Percentiles rank a stretch among this genome's conserved stretches.
These are phyloP conservation scores for Aurinia saxatilis DNA, from an alignment of 345 rosid species.

Conservation along the genomic window DNA sequence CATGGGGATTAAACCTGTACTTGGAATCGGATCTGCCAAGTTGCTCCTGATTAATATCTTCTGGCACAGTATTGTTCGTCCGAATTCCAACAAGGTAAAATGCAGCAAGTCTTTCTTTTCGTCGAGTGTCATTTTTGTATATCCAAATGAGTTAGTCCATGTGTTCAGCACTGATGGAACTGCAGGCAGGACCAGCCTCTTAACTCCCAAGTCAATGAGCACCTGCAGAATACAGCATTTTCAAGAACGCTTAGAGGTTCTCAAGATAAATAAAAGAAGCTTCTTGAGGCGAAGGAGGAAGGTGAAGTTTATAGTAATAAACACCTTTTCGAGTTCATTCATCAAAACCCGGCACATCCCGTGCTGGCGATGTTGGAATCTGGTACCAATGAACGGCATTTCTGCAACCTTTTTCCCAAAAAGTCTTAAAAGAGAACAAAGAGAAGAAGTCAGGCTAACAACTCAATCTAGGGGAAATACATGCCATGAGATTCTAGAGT, in stretches of 20 bases:
- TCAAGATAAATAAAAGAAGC: not conserved
- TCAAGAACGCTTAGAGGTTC: not conserved
- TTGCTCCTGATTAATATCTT: constrained; percentile 34
- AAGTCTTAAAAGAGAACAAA: constrained; percentile 36
- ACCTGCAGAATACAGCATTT: constrained; percentile 35
- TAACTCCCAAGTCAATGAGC: constrained; percentile 51
- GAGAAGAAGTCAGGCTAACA: constrained; percentile 20
- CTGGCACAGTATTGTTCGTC: constrained; percentile 63
- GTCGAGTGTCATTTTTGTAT: constrained; percentile 41
- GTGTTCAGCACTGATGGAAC: constrained; percentile 50
- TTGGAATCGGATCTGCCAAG: constrained; percentile 17
- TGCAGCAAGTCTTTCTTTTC: constrained; percentile 48
- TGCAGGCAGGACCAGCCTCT: constrained; percentile 74
- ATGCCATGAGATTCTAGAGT: not conserved
- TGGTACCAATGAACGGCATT: constrained; percentile 56
- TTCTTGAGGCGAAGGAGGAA: constrained; percentile 1
- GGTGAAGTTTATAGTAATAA: constrained; percentile 1
- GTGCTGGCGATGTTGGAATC: constrained; percentile 40
- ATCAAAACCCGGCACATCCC: constrained; percentile 58
- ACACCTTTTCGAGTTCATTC: constrained; percentile 55
- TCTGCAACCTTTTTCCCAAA: constrained; percentile 55
- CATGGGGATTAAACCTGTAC: constrained; percentile 24
- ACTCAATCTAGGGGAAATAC: not conserved
- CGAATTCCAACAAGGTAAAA: constrained; percentile 62
- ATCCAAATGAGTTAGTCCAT: constrained; percentile 78